Conservation (phyloP, 768 basidiomycete species). For the Hygrophoropsis aurantiaca region DNA sequence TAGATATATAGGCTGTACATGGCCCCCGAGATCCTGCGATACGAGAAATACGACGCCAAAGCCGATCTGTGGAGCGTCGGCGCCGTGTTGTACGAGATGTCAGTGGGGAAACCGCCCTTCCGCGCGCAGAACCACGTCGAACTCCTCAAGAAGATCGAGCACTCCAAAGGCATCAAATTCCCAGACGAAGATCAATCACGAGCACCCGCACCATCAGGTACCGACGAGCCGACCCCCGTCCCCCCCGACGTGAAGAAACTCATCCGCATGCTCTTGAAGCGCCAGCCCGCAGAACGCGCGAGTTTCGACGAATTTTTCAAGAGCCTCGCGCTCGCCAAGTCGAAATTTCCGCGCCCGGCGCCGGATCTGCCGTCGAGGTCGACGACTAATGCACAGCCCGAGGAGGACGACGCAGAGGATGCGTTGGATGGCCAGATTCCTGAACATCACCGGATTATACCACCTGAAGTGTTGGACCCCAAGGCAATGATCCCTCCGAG, state of each 20-base stretch:
- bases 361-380: constrained; percentile 12
- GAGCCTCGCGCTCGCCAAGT: constrained; percentile 73
- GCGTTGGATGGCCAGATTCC: constrained; percentile 48
- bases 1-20: constrained; percentile 74
- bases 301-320: constrained; percentile 92
- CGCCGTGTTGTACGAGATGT: constrained; percentile 95
- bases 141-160: constrained; percentile 88
- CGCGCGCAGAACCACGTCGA: constrained; percentile 96
- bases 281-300: constrained; percentile 80
- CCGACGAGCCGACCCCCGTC: constrained; percentile 56
- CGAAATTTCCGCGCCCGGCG: constrained; percentile 66
- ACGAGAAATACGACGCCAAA: constrained; percentile 97
- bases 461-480: constrained; percentile 78
- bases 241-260: constrained; percentile 85
- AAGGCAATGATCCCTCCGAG: constrained; percentile 82
- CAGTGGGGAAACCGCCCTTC: constrained; percentile 90
- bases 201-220: constrained; percentile 18
- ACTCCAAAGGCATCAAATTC: constrained; percentile 88
- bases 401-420: constrained; percentile 28
- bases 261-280: constrained; percentile 80
- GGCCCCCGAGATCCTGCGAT: constrained; percentile 97
- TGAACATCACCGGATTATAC: constrained; percentile 73
- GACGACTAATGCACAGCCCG: constrained; percentile 15
- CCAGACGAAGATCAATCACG: constrained; percentile 81
- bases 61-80: constrained; percentile 99